Evolutionary conservation across 495 filamentous ascomycete genomes (phyloP).

Genomic region (Arthonia radiata): DNA sequence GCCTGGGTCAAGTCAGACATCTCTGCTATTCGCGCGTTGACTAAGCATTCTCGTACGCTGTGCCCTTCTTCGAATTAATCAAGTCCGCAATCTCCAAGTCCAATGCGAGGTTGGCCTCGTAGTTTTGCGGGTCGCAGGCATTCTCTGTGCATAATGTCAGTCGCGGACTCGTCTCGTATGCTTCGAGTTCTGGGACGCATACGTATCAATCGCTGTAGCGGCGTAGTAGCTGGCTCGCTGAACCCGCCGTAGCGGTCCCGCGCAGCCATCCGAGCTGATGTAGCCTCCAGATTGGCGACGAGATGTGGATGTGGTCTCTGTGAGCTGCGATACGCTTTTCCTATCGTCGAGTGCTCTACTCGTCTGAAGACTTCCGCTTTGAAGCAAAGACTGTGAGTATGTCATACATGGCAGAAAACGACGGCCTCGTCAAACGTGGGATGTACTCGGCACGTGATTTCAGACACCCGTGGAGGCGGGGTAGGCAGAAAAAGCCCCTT

Average conservation of each 20-base stretch:
- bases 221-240: conserved; percentile 52
- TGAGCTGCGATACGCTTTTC: too few species aligned
- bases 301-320: too few species aligned
- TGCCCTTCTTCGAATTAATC: conserved; percentile 94
- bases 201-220: conserved; percentile 85
- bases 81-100: conserved; percentile 92
- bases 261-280: conserved; percentile 81
- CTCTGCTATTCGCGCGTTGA: not conserved
- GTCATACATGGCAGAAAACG: too few species aligned
- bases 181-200: conserved; percentile 6
- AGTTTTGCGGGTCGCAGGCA: conserved; percentile 88
- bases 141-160: conserved; percentile 27
- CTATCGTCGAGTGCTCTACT: too few species aligned
- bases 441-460: too few species aligned
- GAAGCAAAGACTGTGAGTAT: too few species aligned
- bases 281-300: conserved; percentile 63
- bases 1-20: too few species aligned
- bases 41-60: conserved; percentile 32
- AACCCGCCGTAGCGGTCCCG: conserved; percentile 82
- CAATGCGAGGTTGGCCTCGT: conserved; percentile 87
- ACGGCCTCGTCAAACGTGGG: too few species aligned
- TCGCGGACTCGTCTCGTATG: conserved; percentile 1
- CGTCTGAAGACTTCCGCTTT: too few species aligned
- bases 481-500: too few species aligned
- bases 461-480: too few species aligned